Base-by-base conservation (phyloP, 2,329 filamentous ascomycete genomes). In the Exophiala dermatitidis region DNA sequence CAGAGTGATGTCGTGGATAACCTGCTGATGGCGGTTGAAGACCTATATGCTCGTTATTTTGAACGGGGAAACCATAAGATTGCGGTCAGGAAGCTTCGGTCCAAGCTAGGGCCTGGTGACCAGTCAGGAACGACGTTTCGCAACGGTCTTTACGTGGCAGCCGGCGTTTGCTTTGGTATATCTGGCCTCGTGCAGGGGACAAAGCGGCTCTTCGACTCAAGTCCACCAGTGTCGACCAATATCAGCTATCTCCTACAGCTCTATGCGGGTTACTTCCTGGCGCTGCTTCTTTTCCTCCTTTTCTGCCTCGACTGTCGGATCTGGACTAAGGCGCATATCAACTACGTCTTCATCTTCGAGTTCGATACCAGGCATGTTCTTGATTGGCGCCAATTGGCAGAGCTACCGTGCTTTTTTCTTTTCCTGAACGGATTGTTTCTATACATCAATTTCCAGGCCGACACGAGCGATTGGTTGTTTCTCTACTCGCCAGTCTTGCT, bases 341-440 rank as follows among this genome's bases (percentile, higher is more conserved):
- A 98, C 67, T 97, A 97, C 68, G 81, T 85, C 50, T 96, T 96
- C 69, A 89, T 97, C 62, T 98, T 98, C 66, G 93, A 98, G 71
- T 93, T 95, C 66, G 90, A 97, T 73, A 84, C 85, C 50, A 79
- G 91, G 53, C 83, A 93, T 67, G 82, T 85, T 59, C 74, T 97
- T 30, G 88, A 97, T 69, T 98, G 91, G 90, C 83, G 88, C 62
- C 84, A 95, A 67, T 76, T 96, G 31, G 77, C 86, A 4, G 87
- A 93, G 76, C 84, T 97, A 58, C 90, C 93, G 2, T 87, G 87
- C 62, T 84, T 94, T 67, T 89, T 94, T 66, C 73, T 89, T 3
- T 80, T 95, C 46, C 67, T 90, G 31, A 66, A 81, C 37, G 90
- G 90, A 0, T 66, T 97, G 9, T 83, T 86, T 65, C 79, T 96